Percentiles rank a stretch among this genome's conserved stretches.
Evolutionary conservation across 441 rosid genomes (phyloP).

Genomic region (Theobroma grandiflorum): DNA sequence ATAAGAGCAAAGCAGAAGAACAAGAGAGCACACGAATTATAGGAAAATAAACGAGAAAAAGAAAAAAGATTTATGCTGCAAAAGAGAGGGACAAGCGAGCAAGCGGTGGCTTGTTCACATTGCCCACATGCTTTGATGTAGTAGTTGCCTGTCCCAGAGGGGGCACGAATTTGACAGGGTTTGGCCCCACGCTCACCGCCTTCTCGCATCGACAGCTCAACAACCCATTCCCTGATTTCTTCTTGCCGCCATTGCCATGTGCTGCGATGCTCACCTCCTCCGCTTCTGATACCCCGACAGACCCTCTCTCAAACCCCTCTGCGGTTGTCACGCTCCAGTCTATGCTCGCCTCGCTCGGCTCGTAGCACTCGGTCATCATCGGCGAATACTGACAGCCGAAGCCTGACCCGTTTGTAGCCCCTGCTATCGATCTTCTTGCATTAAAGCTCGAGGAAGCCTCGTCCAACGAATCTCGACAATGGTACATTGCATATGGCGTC

Average conservation of each 20-base stretch:
- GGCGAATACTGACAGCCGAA: conserved; percentile 30
- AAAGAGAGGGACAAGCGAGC: conserved; percentile 45
- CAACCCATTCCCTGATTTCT: conserved; percentile 46
- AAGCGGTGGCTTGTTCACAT: conserved; percentile 44
- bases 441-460: conserved; percentile 43
- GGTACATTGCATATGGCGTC: conserved; percentile 43
- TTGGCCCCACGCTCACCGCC: conserved; percentile 75
- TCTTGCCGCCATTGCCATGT: conserved; percentile 28
- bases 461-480: conserved; percentile 54
- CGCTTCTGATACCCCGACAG: conserved; percentile 46
- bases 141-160: conserved; percentile 30
- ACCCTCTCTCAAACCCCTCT: conserved; percentile 54
- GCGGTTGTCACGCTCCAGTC: conserved; percentile 91
- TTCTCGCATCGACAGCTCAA: conserved; percentile 79
- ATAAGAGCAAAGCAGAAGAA: background rate
- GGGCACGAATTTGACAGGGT: conserved; percentile 44
- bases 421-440: conserved; percentile 30
- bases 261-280: conserved; percentile 35
- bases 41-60: background rate
- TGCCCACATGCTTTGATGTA: conserved; percentile 45
- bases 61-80: conserved; percentile 27
- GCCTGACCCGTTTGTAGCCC: background rate
- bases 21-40: background rate
- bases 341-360: conserved; percentile 84
- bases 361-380: conserved; percentile 58